Evolutionary conservation across 257 asterid genomes (phyloP), one percentile per base, ranked within the genome.

Genomic region (Ehretia macrophylla): DNA sequence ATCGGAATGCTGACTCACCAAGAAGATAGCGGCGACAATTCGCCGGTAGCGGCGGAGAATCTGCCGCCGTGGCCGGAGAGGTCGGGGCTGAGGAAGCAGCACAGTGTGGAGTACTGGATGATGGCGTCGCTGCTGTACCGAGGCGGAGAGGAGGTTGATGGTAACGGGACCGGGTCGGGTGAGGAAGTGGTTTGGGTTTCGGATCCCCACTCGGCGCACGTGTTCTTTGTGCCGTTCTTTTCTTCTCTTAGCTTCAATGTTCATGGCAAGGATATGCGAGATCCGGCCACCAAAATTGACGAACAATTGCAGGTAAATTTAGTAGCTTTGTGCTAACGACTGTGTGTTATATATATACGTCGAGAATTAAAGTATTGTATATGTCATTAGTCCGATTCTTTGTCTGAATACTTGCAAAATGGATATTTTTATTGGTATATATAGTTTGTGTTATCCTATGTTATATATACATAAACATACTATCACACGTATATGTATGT

Each of bases 201-300:
- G 74, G 94, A 88, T 74, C 96, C 97, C 68, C 74, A 67, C 5
- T 63, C 78, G 0, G 97, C 99, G 40, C 83, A 88, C 20, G 86
- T 78, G 55, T 88, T 92, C 51, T 88, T 88, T 8, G 94, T 92
- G 49, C 99, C 99, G 1, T 92, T 92, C 23, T 92, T 92, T 71
- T 88, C 97, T 40, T 92, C 97, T 0, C 61, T 88, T 47, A 88
- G 99, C 67, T 81, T 86, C 70, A 88, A 84, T 55, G 17, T 82
- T 18, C 77, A 79, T 38, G 92, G 80, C 10, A 79, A 69, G 50
- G 79, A 65, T 53, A 90, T 87, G 91, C 77, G 80, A 48, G 88
- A 79, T 66, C 61, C 65, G 8, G 79, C 75, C 18, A 79, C 89
- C 0, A 78, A 78, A 50, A 59, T 79, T 56, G 98, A 88, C 63